Conservation (phyloP, 345 rosid genomes). For the Lagerstroemia speciosa region DNA sequence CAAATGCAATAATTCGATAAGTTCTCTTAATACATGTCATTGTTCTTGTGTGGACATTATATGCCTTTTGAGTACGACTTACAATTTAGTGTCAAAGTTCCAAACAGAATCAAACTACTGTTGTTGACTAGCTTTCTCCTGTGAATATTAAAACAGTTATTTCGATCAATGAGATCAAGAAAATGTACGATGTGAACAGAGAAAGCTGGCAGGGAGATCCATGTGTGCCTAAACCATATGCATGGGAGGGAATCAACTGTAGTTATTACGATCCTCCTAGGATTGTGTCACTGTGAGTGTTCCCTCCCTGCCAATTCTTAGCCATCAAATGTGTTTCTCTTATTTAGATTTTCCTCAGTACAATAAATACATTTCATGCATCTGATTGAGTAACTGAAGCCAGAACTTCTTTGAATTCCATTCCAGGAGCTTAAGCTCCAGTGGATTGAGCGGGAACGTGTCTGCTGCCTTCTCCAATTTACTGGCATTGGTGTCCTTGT, state of each 20-base stretch:
- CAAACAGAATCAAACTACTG: no score
- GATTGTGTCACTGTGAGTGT: conserved; percentile 19
- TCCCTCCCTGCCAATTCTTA: no score
- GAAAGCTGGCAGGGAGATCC: conserved; percentile 29
- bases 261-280: conserved; percentile 3
- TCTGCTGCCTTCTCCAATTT: conserved; percentile 27
- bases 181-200: conserved; percentile 8
- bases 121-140: no score
- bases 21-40: no score
- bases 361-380: background rate
- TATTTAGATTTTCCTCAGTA: background rate
- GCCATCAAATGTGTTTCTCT: background rate
- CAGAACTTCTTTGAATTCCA: background rate
- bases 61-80: no score
- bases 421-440: conserved; percentile 41
- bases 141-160: conserved; percentile 18
- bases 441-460: conserved; percentile 35
- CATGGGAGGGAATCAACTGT: conserved; percentile 18
- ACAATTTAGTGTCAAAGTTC: no score
- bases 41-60: no score
- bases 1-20: no score
- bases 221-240: conserved; percentile 9
- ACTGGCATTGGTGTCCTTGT: conserved; percentile 29
- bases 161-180: conserved; percentile 16
- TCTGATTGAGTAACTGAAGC: background rate